phyloP scores from a whole-genome alignment of 2,329 filamentous ascomycete genomes.

The Gnomoniopsis smithogilvyi region DNA sequence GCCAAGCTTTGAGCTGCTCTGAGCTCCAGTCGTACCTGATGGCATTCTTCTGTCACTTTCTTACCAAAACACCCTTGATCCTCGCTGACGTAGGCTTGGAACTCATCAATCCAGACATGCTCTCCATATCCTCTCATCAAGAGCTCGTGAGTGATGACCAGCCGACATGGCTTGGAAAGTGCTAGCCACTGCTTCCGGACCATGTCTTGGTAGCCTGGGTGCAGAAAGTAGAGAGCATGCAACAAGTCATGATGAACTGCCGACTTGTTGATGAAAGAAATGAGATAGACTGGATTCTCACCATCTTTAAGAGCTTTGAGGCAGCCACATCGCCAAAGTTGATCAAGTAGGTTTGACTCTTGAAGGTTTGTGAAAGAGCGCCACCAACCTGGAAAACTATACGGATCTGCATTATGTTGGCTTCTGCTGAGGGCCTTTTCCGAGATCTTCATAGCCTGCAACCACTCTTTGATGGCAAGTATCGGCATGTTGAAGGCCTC shows the following conservation, averaged over 20 bases:
- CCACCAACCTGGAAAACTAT: background rate
- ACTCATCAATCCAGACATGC: constrained; percentile 7
- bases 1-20: background rate
- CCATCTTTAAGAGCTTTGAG: background rate
- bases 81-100: constrained; percentile 3
- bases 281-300: background rate
- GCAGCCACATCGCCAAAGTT: background rate
- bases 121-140: background rate
- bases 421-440: background rate
- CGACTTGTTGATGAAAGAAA: background rate
- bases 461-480: background rate
- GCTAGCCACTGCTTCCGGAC: background rate
- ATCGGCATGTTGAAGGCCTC: background rate
- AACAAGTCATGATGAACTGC: background rate
- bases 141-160: background rate
- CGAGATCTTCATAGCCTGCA: background rate
- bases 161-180: background rate
- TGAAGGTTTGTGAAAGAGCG: background rate
- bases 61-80: background rate
- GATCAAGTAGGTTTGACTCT: background rate
- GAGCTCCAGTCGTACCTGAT: background rate
- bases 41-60: background rate
- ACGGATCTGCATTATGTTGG: background rate
- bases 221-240: constrained; percentile 2
- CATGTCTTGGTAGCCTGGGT: background rate